Base-by-base conservation (phyloP, 73 alveolate genomes). In the Effrenium voratum region DNA sequence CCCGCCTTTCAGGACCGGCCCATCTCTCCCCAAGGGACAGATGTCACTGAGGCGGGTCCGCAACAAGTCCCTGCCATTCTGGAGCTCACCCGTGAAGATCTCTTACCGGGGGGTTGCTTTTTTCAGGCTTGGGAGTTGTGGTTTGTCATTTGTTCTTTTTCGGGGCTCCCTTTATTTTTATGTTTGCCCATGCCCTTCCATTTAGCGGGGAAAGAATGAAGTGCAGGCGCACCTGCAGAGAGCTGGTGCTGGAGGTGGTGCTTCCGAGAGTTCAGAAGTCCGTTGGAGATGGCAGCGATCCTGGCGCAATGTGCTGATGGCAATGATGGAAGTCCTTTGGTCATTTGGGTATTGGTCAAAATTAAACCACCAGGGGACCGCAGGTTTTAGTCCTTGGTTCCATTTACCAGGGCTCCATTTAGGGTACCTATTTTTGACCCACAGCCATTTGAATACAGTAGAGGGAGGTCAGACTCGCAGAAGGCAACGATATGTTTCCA, bases 181-280 rank as follows among this genome's bases (percentile, higher is more conserved):
- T 12, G 63, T 52, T 19, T 12, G 63, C 19, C 26, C 63, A 19
- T 52, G 19, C 26, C 8, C 63, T 52, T 52, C 63, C 8, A 8
- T 52, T 52, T 8, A 12, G 63, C 63, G 26, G 63, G 63, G 63
- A 8, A 8, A 19, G 63, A 8, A 8, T 52, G 63, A 52, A 26
- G 19, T 44, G 32, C 36, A 90, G 97, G 97, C 97, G 97, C 34
- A 90, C 97, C 45, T 90, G 97, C 97, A 46, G 97, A 90, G 97
- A 90, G 97, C 97, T 90, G 59, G 97, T 90, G 70, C 97, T 90
- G 41, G 86, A 90, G 95, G 97, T 90, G 6, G 79, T 90, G 28
- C 87, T 90, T 30, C 97, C 88, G 77, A 75, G 59, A 70, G 97
- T 87, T 1, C 75, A 68, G 88, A 90, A 90, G 75, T 50, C 97